Evolutionary conservation across 2,329 filamentous ascomycete genomes (phyloP).

Genomic region (Waltergamsia citrina): DNA sequence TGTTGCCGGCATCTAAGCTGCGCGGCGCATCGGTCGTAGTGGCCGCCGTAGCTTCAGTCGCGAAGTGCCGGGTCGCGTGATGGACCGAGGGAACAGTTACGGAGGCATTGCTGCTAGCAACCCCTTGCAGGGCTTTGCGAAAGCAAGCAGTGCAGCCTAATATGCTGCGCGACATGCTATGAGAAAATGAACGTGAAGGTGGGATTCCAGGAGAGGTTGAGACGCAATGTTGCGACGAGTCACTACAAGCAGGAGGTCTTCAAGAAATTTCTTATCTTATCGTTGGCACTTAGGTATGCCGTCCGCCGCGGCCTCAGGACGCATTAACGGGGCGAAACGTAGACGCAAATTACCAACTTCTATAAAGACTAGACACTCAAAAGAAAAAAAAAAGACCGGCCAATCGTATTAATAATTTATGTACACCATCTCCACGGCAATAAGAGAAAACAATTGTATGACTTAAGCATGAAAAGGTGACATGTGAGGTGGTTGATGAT

Average conservation of each 20-base stretch:
- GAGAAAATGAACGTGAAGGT: not conserved
- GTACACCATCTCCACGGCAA: too few species aligned
- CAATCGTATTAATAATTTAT: too few species aligned
- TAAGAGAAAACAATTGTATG: too few species aligned
- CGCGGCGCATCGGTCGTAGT: conserved; percentile 12
- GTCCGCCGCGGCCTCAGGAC: too few species aligned
- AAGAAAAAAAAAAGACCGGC: too few species aligned
- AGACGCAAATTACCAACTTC: too few species aligned
- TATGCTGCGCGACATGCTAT: conserved; percentile 17
- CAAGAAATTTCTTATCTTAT: conserved; percentile 7
- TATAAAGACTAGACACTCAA: too few species aligned
- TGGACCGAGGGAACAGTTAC: too few species aligned
- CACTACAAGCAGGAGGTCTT: too few species aligned
- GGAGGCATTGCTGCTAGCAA: conserved; percentile 3
- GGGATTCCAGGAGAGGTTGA: not conserved
- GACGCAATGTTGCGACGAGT: not conserved
- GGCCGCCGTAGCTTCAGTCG: conserved; percentile 1
- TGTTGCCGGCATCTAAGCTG: conserved; percentile 8
- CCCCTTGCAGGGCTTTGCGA: conserved; percentile 12
- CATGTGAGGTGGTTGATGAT: too few species aligned
- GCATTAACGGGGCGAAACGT: too few species aligned
- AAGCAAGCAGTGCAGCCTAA: conserved; percentile 16
- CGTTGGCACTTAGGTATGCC: conserved; percentile 3
- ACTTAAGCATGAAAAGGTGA: too few species aligned
- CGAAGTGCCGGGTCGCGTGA: not conserved